Percentiles rank a stretch among this genome's conserved stretches.
Evolutionary conservation across 495 filamentous ascomycete genomes (phyloP).

Genomic region (Penicillium ochrochloron): DNA sequence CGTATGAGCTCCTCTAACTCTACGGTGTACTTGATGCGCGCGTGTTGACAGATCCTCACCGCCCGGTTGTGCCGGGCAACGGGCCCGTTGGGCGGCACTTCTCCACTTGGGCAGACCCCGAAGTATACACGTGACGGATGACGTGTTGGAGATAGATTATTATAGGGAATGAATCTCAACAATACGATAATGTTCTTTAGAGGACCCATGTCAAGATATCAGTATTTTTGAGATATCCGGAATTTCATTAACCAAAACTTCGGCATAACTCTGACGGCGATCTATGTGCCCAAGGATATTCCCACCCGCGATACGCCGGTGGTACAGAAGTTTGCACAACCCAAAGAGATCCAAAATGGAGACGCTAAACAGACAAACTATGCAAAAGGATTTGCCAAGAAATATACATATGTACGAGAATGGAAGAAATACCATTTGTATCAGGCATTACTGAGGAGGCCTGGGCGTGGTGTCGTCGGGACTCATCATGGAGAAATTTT

Average conservation of each 20-base stretch:
- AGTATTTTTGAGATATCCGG: neutral
- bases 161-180: too few relatives aligned
- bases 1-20: neutral
- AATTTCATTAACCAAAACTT: neutral
- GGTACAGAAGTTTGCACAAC: neutral
- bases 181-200: neutral
- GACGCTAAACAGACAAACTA: slow-evolving; percentile 24
- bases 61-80: slow-evolving; percentile 42
- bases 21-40: neutral
- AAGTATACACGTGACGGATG: neutral
- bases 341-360: slow-evolving; percentile 3
- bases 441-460: slow-evolving; percentile 29
- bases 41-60: slow-evolving; percentile 32
- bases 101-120: slow-evolving; percentile 4
- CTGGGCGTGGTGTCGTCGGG: slow-evolving; percentile 35
- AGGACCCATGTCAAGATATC: neutral
- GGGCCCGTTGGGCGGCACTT: slow-evolving; percentile 5
- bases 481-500: slow-evolving; percentile 44
- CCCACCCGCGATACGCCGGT: slow-evolving; percentile 14
- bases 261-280: neutral
- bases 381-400: slow-evolving; percentile 16
- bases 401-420: slow-evolving; percentile 31
- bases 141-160: neutral
- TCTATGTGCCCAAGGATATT: slow-evolving; percentile 15
- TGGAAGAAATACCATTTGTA: neutral